A percentile compares a stretch with the other conserved stretches of the same genome.
Evolutionary conservation across 2,329 filamentous ascomycete species (phyloP).

Genomic region (Aureobasidium lini): DNA sequence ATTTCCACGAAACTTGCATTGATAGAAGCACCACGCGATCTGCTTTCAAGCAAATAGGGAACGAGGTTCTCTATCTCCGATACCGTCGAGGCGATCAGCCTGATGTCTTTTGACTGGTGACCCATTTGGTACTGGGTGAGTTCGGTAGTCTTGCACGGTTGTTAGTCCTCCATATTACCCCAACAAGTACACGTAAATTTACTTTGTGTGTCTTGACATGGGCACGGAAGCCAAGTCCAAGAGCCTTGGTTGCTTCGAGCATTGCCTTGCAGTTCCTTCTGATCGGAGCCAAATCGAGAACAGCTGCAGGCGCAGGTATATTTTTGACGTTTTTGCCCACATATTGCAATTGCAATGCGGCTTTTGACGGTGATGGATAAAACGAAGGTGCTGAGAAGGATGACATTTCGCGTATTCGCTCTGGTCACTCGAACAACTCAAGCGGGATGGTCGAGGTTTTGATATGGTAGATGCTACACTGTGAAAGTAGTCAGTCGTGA

Average conservation of each 20-base stretch:
- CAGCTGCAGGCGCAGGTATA: constrained; percentile 57
- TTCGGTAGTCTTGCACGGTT: constrained; percentile 50
- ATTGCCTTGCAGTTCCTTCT: constrained; percentile 63
- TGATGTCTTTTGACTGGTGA: constrained; percentile 41
- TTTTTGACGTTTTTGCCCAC: constrained; percentile 54
- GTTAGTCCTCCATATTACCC: background rate
- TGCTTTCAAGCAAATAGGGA: constrained; percentile 53
- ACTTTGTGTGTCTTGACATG: constrained; percentile 84
- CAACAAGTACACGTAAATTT: constrained; percentile 14
- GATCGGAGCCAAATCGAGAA: constrained; percentile 62
- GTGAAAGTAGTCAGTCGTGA: background rate
- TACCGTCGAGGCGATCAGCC: constrained; percentile 68
- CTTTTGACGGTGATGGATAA: constrained; percentile 26
- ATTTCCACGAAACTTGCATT: constrained; percentile 43
- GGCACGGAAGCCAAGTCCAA: constrained; percentile 62
- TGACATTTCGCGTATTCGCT: background rate
- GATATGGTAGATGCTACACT: no score
- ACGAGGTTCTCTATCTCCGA: constrained; percentile 62
- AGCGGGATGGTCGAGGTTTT: no score
- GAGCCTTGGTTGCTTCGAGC: constrained; percentile 53
- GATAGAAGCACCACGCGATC: constrained; percentile 44
- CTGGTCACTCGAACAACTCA: background rate
- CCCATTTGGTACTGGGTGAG: constrained; percentile 65
- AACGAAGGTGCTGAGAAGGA: constrained; percentile 15
- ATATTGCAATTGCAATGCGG: constrained; percentile 35